phyloP scores from a whole-genome alignment of 768 basidiomycete species.

The Pseudohyphozyma bogoriensis region DNA sequence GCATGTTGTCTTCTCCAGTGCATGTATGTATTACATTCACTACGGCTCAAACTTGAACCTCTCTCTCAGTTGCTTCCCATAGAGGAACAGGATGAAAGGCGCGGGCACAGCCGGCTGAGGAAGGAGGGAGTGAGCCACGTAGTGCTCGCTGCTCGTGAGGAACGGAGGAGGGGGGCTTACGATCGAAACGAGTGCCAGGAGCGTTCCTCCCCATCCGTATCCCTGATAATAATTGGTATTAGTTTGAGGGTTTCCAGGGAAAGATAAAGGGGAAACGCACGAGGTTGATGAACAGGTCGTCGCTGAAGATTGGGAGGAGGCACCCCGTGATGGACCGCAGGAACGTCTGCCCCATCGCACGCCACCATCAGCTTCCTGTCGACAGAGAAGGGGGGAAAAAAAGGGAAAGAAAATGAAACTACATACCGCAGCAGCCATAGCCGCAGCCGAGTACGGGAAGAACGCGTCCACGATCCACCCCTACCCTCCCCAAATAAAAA shows the following conservation, averaged over 20 bases:
- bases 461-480: slow-evolving; percentile 6
- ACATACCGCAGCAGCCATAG: slow-evolving; percentile 10
- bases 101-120: slow-evolving; percentile 2
- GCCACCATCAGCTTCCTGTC: too few relatives aligned
- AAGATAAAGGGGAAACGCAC: too few relatives aligned
- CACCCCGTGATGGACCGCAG: not conserved
- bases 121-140: not conserved
- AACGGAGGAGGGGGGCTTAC: too few relatives aligned
- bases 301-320: slow-evolving; percentile 2
- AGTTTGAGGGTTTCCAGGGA: too few relatives aligned
- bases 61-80: not conserved
- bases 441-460: slow-evolving; percentile 1
- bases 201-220: slow-evolving; percentile 6
- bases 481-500: too few relatives aligned
- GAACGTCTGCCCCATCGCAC: too few relatives aligned
- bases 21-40: not conserved
- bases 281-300: slow-evolving; percentile 1
- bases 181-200: not conserved
- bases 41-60: slow-evolving; percentile 2
- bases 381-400: not conserved
- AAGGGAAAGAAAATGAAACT: too few relatives aligned
- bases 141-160: too few relatives aligned
- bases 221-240: too few relatives aligned
- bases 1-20: not conserved
- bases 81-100: not conserved